phyloP scores from a whole-genome alignment of 2,329 filamentous ascomycete species.

The Amauroascus verrucosus region DNA sequence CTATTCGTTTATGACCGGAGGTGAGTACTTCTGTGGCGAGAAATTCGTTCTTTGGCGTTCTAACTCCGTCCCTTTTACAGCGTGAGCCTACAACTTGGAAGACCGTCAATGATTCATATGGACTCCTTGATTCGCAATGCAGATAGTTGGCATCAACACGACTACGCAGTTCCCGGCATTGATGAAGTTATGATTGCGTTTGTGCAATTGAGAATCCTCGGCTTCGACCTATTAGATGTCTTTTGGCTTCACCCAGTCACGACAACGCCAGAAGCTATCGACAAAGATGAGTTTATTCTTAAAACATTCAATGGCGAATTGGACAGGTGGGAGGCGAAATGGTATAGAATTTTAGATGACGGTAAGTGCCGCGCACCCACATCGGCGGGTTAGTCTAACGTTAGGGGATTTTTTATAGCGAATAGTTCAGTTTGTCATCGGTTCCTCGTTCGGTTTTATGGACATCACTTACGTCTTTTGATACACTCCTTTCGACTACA shows the following conservation, averaged over 20 bases:
- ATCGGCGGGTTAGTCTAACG: not conserved
- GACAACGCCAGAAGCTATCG: conserved; percentile 13
- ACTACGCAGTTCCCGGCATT: conserved; percentile 23
- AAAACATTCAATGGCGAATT: conserved; percentile 17
- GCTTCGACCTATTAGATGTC: conserved; percentile 27
- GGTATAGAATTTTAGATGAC: conserved; percentile 17
- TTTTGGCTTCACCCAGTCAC: conserved; percentile 18
- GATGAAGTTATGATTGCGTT: conserved; percentile 33
- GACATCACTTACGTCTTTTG: conserved; percentile 30
- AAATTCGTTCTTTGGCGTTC: not conserved
- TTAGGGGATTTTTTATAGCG: conserved; percentile 3
- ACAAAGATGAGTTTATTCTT: conserved; percentile 17
- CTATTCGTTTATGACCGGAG: conserved; percentile 35
- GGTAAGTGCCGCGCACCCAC: conserved; percentile 8
- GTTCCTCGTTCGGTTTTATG: conserved; percentile 34
- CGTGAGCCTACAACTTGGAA: conserved; percentile 35
- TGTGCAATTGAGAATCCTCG: conserved; percentile 29
- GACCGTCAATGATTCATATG: conserved; percentile 36
- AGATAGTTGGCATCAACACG: conserved; percentile 27
- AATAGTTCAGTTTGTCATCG: conserved; percentile 24
- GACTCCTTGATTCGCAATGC: conserved; percentile 31
- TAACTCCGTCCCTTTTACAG: conserved; percentile 18
- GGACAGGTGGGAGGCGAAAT: conserved; percentile 18
- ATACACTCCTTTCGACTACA: conserved; percentile 32
- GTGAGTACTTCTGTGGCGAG: conserved; percentile 18